Conservation (phyloP, 2,329 filamentous ascomycete species). For the Monosporascus sp. region DNA sequence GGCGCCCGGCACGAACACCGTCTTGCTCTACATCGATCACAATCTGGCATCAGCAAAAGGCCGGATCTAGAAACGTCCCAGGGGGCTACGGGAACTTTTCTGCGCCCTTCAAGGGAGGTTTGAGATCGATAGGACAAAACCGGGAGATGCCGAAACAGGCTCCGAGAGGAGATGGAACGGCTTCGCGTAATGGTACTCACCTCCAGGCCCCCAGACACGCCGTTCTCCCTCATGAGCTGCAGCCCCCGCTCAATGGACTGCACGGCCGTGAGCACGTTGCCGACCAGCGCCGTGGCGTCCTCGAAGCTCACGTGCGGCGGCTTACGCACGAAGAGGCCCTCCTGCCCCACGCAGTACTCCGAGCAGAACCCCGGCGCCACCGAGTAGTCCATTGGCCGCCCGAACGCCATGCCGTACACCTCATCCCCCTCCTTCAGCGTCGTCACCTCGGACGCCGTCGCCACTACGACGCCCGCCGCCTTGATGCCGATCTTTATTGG, state of each 20-base stretch:
- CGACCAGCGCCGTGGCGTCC: slow-evolving; percentile 31
- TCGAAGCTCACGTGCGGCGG: slow-evolving; percentile 24
- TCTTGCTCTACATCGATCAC: slow-evolving; percentile 31
- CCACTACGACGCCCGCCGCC: slow-evolving; percentile 25
- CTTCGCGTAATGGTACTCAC: no score
- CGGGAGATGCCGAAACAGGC: no score
- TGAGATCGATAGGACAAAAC: no score
- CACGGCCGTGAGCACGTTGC: slow-evolving; percentile 32
- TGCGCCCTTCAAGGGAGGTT: no score
- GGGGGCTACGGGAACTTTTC: no score
- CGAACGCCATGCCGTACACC: slow-evolving; percentile 33
- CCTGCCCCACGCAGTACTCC: slow-evolving; percentile 34
- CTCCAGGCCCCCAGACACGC: slow-evolving; percentile 29
- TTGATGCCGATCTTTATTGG: slow-evolving; percentile 20
- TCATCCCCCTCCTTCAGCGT: slow-evolving; percentile 27
- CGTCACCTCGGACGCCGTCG: slow-evolving; percentile 22
- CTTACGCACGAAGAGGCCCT: slow-evolving; percentile 28
- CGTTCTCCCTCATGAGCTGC: slow-evolving; percentile 25
- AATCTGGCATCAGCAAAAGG: no score
- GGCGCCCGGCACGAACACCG: slow-evolving; percentile 45
- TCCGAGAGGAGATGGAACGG: no score
- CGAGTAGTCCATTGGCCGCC: slow-evolving; percentile 30
- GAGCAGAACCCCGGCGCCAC: slow-evolving; percentile 29
- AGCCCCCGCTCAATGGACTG: slow-evolving; percentile 38
- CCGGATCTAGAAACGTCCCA: no score